These are phyloP conservation scores for Gaultheria prostrata DNA, from an alignment of 148 eudicot genomes.

Conservation along the genomic window DNA sequence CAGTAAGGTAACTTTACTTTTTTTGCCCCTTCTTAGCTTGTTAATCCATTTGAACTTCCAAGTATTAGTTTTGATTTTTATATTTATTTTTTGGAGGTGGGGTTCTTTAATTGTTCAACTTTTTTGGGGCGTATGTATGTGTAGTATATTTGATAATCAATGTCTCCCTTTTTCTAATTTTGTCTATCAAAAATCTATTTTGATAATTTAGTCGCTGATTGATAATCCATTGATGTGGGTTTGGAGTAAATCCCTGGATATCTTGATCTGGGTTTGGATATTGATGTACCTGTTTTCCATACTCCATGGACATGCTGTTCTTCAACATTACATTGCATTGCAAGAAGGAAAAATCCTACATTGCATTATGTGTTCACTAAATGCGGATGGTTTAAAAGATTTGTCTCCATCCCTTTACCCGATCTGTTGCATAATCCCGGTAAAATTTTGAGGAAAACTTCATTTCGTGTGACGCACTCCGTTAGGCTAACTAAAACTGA, in stretches of 20 bases:
- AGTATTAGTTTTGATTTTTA: slow-evolving; percentile 20
- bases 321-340: neutral
- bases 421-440: neutral
- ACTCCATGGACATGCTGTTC: neutral
- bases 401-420: neutral
- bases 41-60: slow-evolving; percentile 9
- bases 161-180: neutral
- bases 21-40: slow-evolving; percentile 2
- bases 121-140: neutral
- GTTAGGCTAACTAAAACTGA: no score
- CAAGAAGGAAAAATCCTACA: no score
- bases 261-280: neutral
- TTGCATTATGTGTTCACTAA: neutral
- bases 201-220: neutral
- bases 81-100: slow-evolving; percentile 10
- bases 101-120: neutral
- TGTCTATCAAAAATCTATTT: neutral
- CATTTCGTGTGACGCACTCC: no score
- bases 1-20: neutral
- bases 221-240: slow-evolving; percentile 11
- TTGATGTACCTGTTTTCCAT: neutral
- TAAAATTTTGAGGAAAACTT: neutral
- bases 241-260: slow-evolving; percentile 10
- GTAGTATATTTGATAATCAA: neutral
- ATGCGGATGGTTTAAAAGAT: neutral